Conservation (phyloP, 441 rosid species). For the Hura crepitans region DNA sequence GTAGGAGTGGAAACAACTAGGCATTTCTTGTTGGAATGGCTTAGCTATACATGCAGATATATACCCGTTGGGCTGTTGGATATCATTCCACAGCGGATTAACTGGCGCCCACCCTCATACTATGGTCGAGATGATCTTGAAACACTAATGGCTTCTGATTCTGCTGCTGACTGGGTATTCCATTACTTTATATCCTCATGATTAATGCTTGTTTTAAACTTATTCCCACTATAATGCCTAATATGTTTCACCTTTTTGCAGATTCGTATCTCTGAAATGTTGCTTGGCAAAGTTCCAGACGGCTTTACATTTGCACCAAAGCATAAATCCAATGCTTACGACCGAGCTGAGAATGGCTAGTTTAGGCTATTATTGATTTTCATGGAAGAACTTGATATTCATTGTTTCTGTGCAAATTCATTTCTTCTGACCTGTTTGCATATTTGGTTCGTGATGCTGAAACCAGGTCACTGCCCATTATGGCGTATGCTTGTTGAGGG, state of each 20-base stretch:
- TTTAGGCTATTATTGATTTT: background rate
- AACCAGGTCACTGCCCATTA: background rate
- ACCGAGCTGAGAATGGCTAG: constrained; percentile 86
- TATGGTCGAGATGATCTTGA: constrained; percentile 90
- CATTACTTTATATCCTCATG: background rate
- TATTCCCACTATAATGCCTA: background rate
- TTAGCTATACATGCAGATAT: constrained; percentile 80
- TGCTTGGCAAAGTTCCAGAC: constrained; percentile 87
- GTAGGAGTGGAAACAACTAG: constrained; percentile 91
- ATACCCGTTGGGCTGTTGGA: constrained; percentile 85
- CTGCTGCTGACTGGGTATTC: constrained; percentile 94
- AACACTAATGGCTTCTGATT: constrained; percentile 85
- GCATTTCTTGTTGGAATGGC: constrained; percentile 93
- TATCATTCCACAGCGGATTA: constrained; percentile 68
- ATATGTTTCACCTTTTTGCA: constrained; percentile 24
- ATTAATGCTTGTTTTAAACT: background rate
- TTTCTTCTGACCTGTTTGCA: background rate
- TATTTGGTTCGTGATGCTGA: background rate
- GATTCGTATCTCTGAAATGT: constrained; percentile 82
- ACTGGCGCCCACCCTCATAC: constrained; percentile 93
- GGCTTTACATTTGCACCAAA: constrained; percentile 89
- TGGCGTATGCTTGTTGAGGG: background rate
- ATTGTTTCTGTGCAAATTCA: background rate
- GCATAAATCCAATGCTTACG: constrained; percentile 89
- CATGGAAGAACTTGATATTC: background rate